Conservation (phyloP, 2,329 filamentous ascomycete genomes). For the Sodiomyces alkalinus region DNA sequence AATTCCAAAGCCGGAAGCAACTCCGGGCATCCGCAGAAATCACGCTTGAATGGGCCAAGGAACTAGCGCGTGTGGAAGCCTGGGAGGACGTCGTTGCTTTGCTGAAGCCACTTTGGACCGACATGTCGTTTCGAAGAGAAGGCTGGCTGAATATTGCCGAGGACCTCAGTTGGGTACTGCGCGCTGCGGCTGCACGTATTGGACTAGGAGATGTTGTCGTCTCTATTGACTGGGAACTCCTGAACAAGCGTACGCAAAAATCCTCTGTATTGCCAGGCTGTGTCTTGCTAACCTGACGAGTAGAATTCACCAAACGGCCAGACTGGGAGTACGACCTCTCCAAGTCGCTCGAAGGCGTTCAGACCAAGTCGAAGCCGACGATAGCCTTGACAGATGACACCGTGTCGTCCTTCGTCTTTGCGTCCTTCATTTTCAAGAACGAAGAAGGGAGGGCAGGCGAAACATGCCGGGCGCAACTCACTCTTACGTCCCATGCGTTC, state of each 20-base stretch:
- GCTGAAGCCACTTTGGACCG: constrained; percentile 42
- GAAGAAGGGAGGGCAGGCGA: constrained; percentile 48
- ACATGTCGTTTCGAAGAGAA: constrained; percentile 38
- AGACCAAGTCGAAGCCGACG: constrained; percentile 26
- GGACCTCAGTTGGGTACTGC: constrained; percentile 45
- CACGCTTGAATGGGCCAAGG: constrained; percentile 39
- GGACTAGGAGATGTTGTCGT: constrained; percentile 41
- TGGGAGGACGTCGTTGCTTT: constrained; percentile 40
- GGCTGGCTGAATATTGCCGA: constrained; percentile 46
- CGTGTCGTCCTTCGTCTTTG: constrained; percentile 35
- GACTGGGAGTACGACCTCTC: constrained; percentile 48
- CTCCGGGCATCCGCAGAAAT: constrained; percentile 38
- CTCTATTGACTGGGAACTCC: constrained; percentile 49
- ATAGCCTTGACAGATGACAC: constrained; percentile 35
- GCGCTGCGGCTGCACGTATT: constrained; percentile 36
- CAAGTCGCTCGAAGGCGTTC: constrained; percentile 37
- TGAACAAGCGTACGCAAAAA: constrained; percentile 36
- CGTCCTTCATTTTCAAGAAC: constrained; percentile 41
- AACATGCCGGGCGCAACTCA: constrained; percentile 39
- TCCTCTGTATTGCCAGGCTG: neutral
- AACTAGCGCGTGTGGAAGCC: constrained; percentile 31
- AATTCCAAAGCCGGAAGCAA: constrained; percentile 41
- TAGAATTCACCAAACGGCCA: constrained; percentile 34
- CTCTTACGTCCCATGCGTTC: constrained; percentile 40
- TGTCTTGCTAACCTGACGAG: constrained; percentile 9